Base-by-base conservation (phyloP, 306 rosid genomes). In the Calophaca sinica region DNA sequence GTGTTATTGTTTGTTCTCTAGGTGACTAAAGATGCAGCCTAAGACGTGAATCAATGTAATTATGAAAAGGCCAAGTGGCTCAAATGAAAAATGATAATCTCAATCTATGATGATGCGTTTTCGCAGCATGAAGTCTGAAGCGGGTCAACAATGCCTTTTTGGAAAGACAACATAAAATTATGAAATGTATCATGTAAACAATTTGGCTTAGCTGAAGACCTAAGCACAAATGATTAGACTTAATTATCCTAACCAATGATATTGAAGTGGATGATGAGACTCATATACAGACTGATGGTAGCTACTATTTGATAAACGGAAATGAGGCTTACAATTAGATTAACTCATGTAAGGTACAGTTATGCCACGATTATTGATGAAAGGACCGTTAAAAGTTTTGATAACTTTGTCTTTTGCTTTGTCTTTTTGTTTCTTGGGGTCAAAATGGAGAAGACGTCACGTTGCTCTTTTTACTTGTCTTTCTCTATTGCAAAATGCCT, bases 91-190 rank as follows among this genome's bases (percentile, higher is more conserved):
- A 70, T 76, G 73, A 76, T 77, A 59, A 74, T 44, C 70, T 72
- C 68, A 67, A 72, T 67, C 84, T 79, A 53, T 65, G 13, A 53
- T 76, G 53, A 74, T 73, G 83, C 70, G 36, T 84, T 72, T 69
- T 13, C 9, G 42, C 67, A 53, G 38, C 83, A 33, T 81, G 42
- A 69, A 81, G 44, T 74, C 7, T 59, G 48, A 68, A 53, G 38
- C 57, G 29, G 71, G 85, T 84, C 87, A 84, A 84, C 63, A 39
- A 32, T 33, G 62, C 83, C 85, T 70, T 81, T 81, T 62, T 15
- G 46, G 62, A 72, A 76, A 72, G 42, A 77, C 64, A 64, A 28
- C 72, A 58, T 54, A 69, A 72, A 63, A 45, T 9, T 65, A 49
- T 77, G 52, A 71, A 48, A 39, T 76, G 54, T 65, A 36, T 42